Evolutionary conservation across 2,329 filamentous ascomycete species (phyloP), one percentile per base, ranked within the genome.

Genomic region (Cladosporium sp.): DNA sequence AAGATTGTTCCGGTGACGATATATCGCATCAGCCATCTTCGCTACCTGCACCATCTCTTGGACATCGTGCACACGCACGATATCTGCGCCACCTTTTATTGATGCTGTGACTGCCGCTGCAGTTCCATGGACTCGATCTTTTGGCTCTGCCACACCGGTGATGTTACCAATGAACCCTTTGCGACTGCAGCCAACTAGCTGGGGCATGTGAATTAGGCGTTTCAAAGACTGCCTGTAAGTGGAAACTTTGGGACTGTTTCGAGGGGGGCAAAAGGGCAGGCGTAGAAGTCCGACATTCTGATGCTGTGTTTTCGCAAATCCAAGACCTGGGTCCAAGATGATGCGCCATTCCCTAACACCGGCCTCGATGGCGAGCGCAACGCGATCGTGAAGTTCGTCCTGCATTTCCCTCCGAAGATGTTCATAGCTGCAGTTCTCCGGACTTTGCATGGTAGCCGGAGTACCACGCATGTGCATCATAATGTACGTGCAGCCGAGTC

Each of bases 391-490:
- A 5, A 97, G 85, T 78, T 96, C 93, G 1, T 75, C 71, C 6
- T 84, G 86, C 3, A 97, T 83, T 11, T 85, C 87, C 0, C 82
- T 75, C 23, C 94, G 80, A 26, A 96, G 78, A 16, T 84, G 79
- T 0, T 89, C 87, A 75, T 97, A 97, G 21, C 71, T 68, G 5
- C 77, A 72, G 65, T 78, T 76, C 57, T 85, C 78, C 53, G 87
- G 87, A 30, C 79, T 79, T 68, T 83, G 88, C 93, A 97, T 97
- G 2, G 90, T 96, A 59, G 86, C 84, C 0, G 93, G 92, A 3
- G 88, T 91, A 59, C 93, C 93, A 71, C 93, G 91, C 91, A 95
- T 97, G 80, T 97, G 93, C 92, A 96, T 96, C 60, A 97, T 84
- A 69, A 88, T 83, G 34, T 97, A 88, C 2, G 93, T 92, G 72